A percentile compares a stretch with the other conserved stretches of the same genome.
Conservation (phyloP, 2,329 filamentous ascomycete species). For the Arthroderma sp. region DNA sequence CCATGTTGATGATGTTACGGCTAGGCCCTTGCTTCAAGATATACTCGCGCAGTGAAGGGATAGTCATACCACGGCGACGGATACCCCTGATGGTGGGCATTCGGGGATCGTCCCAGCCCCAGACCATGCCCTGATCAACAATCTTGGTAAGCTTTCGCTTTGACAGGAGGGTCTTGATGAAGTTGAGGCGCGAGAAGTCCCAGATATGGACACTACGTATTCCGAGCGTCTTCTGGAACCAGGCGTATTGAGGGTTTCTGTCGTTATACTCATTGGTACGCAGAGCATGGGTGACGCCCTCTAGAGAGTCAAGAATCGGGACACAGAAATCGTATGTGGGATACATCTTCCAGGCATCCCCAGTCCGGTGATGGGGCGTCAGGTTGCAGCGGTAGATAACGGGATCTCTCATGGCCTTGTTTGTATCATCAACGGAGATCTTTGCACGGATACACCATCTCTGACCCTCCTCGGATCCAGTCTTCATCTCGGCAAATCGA, state of each 20-base stretch:
- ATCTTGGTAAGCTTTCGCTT: constrained; percentile 43
- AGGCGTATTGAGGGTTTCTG: constrained; percentile 36
- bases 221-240: constrained; percentile 39
- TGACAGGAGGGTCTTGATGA: constrained; percentile 39
- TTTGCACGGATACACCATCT: constrained; percentile 91
- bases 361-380: constrained; percentile 50
- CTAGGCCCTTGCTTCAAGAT: constrained; percentile 32
- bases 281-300: constrained; percentile 47
- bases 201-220: constrained; percentile 38
- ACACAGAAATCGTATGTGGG: constrained; percentile 50
- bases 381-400: constrained; percentile 94
- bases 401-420: constrained; percentile 91
- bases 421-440: constrained; percentile 80
- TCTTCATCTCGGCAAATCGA: constrained; percentile 89
- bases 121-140: constrained; percentile 37
- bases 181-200: constrained; percentile 44
- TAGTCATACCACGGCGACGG: constrained; percentile 28
- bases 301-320: constrained; percentile 44
- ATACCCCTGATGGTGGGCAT: constrained; percentile 42
- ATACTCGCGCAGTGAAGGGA: constrained; percentile 26
- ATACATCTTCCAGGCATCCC: constrained; percentile 54
- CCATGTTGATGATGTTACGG: constrained; percentile 31
- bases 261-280: constrained; percentile 42
- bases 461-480: constrained; percentile 62
- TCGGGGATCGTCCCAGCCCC: constrained; percentile 42